Conservation (phyloP, 2,329 filamentous ascomycete genomes). For the Myriosclerotinia duriaeana region DNA sequence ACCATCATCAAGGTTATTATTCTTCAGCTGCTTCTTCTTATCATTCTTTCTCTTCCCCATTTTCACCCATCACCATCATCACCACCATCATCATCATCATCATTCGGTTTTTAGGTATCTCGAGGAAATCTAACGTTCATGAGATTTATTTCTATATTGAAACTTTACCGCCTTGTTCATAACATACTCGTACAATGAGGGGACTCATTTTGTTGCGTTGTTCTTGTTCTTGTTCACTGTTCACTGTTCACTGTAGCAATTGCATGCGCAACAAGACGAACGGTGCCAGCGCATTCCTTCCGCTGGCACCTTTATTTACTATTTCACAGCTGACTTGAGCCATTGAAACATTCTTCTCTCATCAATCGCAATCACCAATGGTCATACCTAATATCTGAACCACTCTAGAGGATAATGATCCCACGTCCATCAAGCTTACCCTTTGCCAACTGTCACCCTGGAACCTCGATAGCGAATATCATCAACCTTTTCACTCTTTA, state of each 20-base stretch:
- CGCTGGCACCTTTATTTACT: slow-evolving; percentile 12
- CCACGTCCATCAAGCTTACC: background rate
- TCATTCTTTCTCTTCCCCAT: slow-evolving; percentile 14
- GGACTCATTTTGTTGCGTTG: background rate
- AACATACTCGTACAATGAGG: background rate
- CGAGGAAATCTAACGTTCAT: background rate
- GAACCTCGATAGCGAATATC: background rate
- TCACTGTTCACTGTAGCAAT: background rate
- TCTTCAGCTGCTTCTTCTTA: background rate
- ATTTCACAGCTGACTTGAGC: background rate
- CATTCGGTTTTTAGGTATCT: background rate
- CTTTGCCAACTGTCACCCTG: background rate
- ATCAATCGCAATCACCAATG: background rate
- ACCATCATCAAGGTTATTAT: too few relatives aligned
- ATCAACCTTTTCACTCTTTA: background rate
- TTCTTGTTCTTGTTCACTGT: background rate
- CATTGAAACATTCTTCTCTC: background rate
- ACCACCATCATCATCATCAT: background rate
- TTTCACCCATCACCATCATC: background rate
- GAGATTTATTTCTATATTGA: background rate
- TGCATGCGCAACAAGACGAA: slow-evolving; percentile 1
- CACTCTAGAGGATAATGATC: background rate
- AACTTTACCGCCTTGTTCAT: background rate
- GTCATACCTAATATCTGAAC: background rate
- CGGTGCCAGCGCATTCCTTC: slow-evolving; percentile 12